phyloP scores from a whole-genome alignment of 176 grass and related monocot genomes.

The Carex cristatella region DNA sequence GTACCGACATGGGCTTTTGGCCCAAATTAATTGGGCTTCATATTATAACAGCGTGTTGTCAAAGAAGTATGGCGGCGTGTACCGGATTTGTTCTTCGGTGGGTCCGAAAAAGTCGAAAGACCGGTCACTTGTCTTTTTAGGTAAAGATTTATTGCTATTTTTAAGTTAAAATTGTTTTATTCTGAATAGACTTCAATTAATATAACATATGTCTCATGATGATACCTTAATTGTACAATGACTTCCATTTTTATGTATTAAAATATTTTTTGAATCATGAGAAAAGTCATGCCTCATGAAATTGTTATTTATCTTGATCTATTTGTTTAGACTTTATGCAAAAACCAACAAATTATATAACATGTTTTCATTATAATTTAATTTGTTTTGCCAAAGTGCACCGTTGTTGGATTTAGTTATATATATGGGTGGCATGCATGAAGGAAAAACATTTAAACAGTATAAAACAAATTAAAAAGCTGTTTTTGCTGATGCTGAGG shows the following conservation, averaged over 20 bases:
- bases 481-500: too few species aligned
- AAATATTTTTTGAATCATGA: too few species aligned
- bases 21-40: too few species aligned
- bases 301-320: background rate
- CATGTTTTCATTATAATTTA: background rate
- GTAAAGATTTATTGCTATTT: background rate
- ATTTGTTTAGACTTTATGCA: background rate
- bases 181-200: too few species aligned
- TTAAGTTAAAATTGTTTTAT: background rate
- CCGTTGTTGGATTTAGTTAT: too few species aligned
- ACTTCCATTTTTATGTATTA: background rate
- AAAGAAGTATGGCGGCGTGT: conserved; percentile 74
- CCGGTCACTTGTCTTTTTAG: conserved; percentile 42
- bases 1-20: too few species aligned
- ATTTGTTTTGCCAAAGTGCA: background rate
- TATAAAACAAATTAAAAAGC: too few species aligned
- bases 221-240: background rate
- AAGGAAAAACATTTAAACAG: too few species aligned
- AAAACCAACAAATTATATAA: background rate
- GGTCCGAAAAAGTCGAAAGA: conserved; percentile 50
- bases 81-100: conserved; percentile 87
- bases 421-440: too few species aligned
- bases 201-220: too few species aligned
- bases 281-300: background rate
- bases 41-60: conserved; percentile 23